Percentiles rank a stretch among this genome's conserved stretches.
Conservation (phyloP, 305 asterid species). For the Fraxinus nigra region DNA sequence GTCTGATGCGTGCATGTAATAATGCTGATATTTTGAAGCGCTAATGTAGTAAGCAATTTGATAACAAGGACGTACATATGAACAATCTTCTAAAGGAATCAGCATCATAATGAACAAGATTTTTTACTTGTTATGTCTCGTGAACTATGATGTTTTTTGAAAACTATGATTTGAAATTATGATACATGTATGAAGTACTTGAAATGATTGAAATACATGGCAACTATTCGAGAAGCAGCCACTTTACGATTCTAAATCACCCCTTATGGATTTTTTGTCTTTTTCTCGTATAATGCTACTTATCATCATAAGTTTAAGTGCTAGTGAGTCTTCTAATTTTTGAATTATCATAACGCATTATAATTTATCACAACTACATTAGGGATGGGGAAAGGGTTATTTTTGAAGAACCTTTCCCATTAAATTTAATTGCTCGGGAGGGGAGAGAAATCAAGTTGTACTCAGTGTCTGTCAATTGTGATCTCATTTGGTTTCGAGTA, state of each 20-base stretch:
- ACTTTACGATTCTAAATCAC: background rate
- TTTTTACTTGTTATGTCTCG: background rate
- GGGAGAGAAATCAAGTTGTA: background rate
- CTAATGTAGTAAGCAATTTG: background rate
- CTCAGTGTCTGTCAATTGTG: background rate
- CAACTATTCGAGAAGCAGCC: background rate
- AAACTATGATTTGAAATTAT: background rate
- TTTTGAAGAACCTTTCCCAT: background rate
- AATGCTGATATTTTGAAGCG: background rate
- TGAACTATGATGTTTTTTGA: background rate
- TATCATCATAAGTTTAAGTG: background rate
- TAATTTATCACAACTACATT: background rate
- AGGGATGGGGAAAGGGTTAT: background rate
- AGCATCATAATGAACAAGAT: background rate
- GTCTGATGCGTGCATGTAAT: background rate
- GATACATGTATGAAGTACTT: background rate
- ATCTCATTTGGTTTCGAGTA: background rate
- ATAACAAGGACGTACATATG: slow-evolving; percentile 2
- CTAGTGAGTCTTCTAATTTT: background rate
- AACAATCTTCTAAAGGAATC: background rate
- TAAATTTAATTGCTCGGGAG: background rate
- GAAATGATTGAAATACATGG: background rate
- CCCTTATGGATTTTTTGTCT: background rate
- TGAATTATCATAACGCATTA: background rate
- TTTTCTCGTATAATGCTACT: background rate